Evolutionary conservation across 139 green algal species (phyloP).

Genomic region (Chlamydomonas asymmetrica): DNA sequence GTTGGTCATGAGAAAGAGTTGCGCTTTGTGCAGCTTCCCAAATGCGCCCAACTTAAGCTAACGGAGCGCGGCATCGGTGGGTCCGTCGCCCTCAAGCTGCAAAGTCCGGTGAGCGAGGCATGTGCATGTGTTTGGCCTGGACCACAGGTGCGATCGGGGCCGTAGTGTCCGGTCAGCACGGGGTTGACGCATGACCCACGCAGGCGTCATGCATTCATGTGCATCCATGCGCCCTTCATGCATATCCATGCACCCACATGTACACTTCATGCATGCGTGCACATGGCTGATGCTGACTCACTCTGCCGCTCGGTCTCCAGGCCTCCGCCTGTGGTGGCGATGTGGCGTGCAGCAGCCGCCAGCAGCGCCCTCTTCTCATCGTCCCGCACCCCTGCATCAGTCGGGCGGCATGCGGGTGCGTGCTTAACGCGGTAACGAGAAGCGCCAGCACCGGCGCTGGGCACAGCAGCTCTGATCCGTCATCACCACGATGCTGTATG

Average conservation of each 20-base stretch:
- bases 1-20: no score
- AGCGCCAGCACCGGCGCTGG: no score
- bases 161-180: no score
- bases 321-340: background rate
- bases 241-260: background rate
- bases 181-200: background rate
- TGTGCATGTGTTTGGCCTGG: no score
- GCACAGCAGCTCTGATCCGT: background rate
- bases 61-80: no score
- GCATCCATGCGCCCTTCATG: background rate
- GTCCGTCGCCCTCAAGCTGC: no score
- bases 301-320: slow-evolving; percentile 35
- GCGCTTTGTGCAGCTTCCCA: no score
- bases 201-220: background rate
- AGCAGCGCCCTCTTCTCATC: slow-evolving; percentile 45
- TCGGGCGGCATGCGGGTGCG: background rate
- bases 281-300: no score
- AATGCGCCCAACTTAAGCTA: no score
- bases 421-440: background rate
- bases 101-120: no score
- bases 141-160: no score
- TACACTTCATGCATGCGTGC: no score
- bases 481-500: background rate
- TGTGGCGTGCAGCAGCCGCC: slow-evolving; percentile 12
- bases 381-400: slow-evolving; percentile 42